These are phyloP conservation scores for Irpex rosettiformis DNA, from an alignment of 1,284 basidiomycete genomes.

Conservation along the genomic window DNA sequence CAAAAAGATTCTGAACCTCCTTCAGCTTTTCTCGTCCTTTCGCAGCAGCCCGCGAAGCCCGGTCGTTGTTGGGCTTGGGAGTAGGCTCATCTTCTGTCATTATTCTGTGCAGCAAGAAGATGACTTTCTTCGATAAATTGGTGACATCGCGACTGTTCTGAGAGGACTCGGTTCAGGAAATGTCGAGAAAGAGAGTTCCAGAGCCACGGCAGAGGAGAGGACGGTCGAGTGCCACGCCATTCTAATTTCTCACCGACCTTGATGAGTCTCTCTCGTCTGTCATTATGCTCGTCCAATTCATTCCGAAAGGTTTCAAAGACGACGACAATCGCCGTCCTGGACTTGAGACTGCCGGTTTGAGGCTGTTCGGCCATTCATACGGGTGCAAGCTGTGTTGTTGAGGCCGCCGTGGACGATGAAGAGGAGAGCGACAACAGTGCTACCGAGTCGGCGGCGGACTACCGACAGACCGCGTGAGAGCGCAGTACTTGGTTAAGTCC, in stretches of 20 bases:
- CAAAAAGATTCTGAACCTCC: slow-evolving; percentile 70
- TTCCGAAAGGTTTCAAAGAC: slow-evolving; percentile 61
- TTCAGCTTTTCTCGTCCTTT: slow-evolving; percentile 66
- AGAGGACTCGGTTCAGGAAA: slow-evolving; percentile 23
- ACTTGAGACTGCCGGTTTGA: slow-evolving; percentile 13
- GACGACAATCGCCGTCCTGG: slow-evolving; percentile 27
- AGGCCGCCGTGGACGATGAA: neutral
- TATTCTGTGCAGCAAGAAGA: slow-evolving; percentile 89
- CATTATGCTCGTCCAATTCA: slow-evolving; percentile 72
- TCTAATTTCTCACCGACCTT: slow-evolving; percentile 48
- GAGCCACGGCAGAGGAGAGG: slow-evolving; percentile 7
- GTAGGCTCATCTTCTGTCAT: slow-evolving; percentile 47
- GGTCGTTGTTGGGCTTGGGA: slow-evolving; percentile 14
- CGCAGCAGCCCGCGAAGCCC: slow-evolving; percentile 42
- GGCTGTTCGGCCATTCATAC: slow-evolving; percentile 8
- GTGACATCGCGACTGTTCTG: slow-evolving; percentile 80
- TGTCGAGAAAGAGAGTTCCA: slow-evolving; percentile 12
- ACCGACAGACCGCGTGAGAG: too few species aligned
- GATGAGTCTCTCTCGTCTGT: slow-evolving; percentile 78
- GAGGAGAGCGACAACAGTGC: neutral
- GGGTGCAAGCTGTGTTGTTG: neutral
- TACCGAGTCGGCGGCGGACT: too few species aligned
- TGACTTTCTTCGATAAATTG: slow-evolving; percentile 90
- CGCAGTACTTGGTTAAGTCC: too few species aligned
- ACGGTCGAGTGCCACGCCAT: neutral